A percentile compares a stretch with the other conserved stretches of the same genome.
phyloP scores from a whole-genome alignment of 1,284 basidiomycete genomes.

The Naganishia sp. region DNA sequence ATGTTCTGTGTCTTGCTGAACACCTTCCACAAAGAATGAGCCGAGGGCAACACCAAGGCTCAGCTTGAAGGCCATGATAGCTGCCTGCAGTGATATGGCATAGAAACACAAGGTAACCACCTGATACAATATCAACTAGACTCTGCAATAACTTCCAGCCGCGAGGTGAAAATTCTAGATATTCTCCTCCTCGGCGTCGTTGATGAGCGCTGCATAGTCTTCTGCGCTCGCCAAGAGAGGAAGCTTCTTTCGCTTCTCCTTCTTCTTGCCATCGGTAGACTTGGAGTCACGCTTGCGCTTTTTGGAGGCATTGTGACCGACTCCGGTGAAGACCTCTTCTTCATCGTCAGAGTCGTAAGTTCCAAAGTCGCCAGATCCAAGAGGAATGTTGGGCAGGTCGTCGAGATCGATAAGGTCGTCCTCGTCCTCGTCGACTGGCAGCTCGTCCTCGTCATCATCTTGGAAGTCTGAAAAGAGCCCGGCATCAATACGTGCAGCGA shows the following conservation, averaged over 20 bases:
- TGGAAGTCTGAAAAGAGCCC: constrained; percentile 5
- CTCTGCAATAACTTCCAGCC: too few species aligned
- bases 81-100: not conserved
- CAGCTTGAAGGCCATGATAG: too few species aligned
- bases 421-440: constrained; percentile 50
- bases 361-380: constrained; percentile 50
- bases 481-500: not conserved
- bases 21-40: too few species aligned
- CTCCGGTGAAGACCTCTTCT: constrained; percentile 62
- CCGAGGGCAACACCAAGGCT: too few species aligned
- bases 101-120: not conserved
- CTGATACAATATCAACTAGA: constrained; percentile 1
- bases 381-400: constrained; percentile 53
- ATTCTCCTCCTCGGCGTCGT: constrained; percentile 72
- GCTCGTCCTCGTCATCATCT: constrained; percentile 34
- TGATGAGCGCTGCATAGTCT: constrained; percentile 91
- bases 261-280: constrained; percentile 49
- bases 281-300: constrained; percentile 61
- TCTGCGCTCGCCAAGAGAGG: constrained; percentile 94
- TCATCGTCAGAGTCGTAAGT: constrained; percentile 55
- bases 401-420: constrained; percentile 53
- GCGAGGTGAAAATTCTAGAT: constrained; percentile 49
- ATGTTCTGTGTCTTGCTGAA: too few species aligned
- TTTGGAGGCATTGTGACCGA: constrained; percentile 26
- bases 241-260: constrained; percentile 62